Base-by-base conservation (phyloP, 768 basidiomycete species). In the Lactarius quietus region DNA sequence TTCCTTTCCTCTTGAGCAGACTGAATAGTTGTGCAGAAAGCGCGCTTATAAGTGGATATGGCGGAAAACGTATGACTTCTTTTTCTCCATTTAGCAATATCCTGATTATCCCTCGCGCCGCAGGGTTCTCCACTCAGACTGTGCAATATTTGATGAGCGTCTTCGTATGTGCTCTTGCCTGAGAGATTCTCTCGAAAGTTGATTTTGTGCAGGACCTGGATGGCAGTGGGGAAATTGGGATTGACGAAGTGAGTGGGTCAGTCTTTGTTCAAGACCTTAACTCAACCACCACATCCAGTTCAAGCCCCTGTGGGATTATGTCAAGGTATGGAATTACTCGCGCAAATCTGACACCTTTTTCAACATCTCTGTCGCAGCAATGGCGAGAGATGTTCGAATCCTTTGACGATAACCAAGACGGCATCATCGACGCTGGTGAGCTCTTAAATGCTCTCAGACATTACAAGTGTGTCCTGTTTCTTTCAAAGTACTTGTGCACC, bases 311-410 rank as follows among this genome's bases (percentile, higher is more conserved):
- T 61, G 60, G 60, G 29, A 54, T 14, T 61, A 61, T 17, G 38
- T 61, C 48, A 61, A 28, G 48, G 60, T 61, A n/a, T 14, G 28
- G 12, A 14, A 29, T 53, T 2, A 20, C n/a, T 28, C 5, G 28
- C 17, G 45, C 12, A 18, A 36, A 15, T n/a, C 20, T 29, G 4
- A 26, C 31, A 2, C 23, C 23, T 48, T 18, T 17, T 61, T 20
- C 3, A 18, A 54, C 56, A 7, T 48, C 26, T 54, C 28, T 23
- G 26, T 31, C 35, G 28, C 20, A 61, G 60, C 26, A 61, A 61
- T 61, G 60, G 60, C 60, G 60, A 35, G 51, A 39, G 36, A 61
- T 54, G 51, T 61, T 61, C 52, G 52, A 61, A 3, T 52, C 48
- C 14, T 61, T 61, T 26, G 60, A 61, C 28, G 26, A 52, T 29